Evolutionary conservation across 2,329 filamentous ascomycete genomes (phyloP), one percentile per base, ranked within the genome.

Genomic region (Sclerotiophoma versabilis): DNA sequence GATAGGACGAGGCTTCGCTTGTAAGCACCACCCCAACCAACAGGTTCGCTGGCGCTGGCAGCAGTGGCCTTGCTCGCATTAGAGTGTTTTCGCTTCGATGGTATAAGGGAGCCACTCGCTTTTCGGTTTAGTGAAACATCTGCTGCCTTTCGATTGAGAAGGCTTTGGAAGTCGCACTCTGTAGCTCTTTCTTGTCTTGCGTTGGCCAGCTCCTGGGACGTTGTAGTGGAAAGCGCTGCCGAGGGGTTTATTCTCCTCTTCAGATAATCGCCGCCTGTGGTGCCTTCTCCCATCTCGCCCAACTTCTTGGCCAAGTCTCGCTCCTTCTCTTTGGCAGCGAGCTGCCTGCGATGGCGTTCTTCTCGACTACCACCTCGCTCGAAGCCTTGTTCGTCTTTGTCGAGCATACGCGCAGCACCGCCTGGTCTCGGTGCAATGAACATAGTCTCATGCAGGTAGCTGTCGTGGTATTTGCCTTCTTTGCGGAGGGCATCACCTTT

Each of bases 201-300:
- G 8, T 34, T 54, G 19, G 58, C 51, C n/a, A 62, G 52, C 4
- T 62, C 66, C 19, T 59, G 55, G 10, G 60, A 56, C 12, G 56
- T 54, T n/a, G 53, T 56, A 10, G 63, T 59, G 12, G 68, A 61
- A 5, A 69, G 53, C 33, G 62, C 63, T 8, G 57, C 57, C 0
- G 58, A 58, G 34, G 54, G 61, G 12, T 63, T 59, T 1, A 53
- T 60, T 32, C 71, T 75, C 8, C 70, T 43, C 47, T 77, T 81
- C 82, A 92, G 87, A 73, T 93, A 93, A 57, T 91, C 88, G 39
- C 81, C 84, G 2, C 89, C 90, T 0, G 88, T 83, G 5, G 87
- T 87, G 34, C 60, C 64, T 42, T 79, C 82, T 9, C 89, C 89
- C 54, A 87, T 78, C 44, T 83, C 78, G 9, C 84, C 85, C 2